These are phyloP conservation scores for Lyophyllum decastes DNA, from an alignment of 768 basidiomycete genomes.

Conservation along the genomic window DNA sequence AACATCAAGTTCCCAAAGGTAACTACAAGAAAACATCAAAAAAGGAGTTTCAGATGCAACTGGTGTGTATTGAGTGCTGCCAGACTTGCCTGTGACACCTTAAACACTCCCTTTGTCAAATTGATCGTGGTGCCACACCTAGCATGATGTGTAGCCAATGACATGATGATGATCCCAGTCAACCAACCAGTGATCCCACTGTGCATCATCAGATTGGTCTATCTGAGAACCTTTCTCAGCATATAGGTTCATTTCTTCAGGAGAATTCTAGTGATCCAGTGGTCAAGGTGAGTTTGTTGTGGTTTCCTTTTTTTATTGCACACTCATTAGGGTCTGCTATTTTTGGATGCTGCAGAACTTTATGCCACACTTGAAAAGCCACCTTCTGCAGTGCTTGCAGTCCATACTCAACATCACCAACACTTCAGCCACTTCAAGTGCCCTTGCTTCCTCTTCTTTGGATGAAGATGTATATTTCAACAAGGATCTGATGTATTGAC, in stretches of 20 bases:
- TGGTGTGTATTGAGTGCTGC: not conserved
- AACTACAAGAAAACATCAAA: constrained; percentile 1
- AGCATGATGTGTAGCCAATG: not conserved
- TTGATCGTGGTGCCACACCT: not conserved
- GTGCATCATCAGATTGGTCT: not conserved
- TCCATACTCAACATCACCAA: not conserved
- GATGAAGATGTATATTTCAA: constrained; percentile 12
- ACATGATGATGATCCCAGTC: not conserved
- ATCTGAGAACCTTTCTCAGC: not conserved
- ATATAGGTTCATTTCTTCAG: not conserved
- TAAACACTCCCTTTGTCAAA: not conserved
- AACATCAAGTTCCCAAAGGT: not conserved
- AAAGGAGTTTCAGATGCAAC: not conserved
- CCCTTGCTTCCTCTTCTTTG: not conserved
- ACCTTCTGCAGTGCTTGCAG: not conserved
- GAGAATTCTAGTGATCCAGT: not conserved
- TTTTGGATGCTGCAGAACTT: not conserved
- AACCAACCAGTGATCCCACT: not conserved
- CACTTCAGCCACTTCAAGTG: not conserved
- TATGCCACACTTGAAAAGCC: not conserved
- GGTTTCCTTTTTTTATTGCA: not conserved
- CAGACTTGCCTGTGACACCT: not conserved
- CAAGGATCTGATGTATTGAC: constrained; percentile 26
- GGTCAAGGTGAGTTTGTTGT: not conserved
- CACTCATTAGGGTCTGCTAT: not conserved